A percentile compares a stretch with the other conserved stretches of the same genome.
Conservation (phyloP, 2,329 filamentous ascomycete genomes). For the Claviceps africana region DNA sequence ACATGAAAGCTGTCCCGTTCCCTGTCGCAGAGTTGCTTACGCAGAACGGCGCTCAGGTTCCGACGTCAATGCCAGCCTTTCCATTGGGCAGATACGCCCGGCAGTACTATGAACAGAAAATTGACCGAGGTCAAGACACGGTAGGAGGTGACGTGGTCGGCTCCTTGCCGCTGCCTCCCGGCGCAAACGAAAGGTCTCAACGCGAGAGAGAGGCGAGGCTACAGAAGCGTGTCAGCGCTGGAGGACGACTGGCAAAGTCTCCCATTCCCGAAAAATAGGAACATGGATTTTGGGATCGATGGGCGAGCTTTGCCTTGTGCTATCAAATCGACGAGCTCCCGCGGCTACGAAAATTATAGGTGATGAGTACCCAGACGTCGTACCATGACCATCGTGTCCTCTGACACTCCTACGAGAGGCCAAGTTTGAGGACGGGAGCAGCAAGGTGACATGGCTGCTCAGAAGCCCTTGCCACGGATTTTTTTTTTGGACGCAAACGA, state of each 20-base stretch:
- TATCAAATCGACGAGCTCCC: conserved; percentile 20
- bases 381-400: neutral
- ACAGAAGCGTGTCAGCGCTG: conserved; percentile 68
- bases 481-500: neutral
- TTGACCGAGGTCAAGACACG: conserved; percentile 30
- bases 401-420: neutral
- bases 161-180: conserved; percentile 38
- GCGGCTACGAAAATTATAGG: conserved; percentile 12
- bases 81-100: conserved; percentile 70
- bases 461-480: neutral
- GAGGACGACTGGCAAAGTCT: conserved; percentile 54
- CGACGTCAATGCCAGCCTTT: conserved; percentile 60
- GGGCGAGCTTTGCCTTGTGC: conserved; percentile 24
- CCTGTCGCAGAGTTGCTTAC: conserved; percentile 80
- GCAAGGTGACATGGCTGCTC: neutral
- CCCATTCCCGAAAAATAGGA: conserved; percentile 49
- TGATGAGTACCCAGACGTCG: neutral
- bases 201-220: conserved; percentile 54
- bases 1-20: conserved; percentile 53
- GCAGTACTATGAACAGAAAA: conserved; percentile 72
- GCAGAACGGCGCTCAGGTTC: conserved; percentile 88
- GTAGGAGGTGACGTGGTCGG: conserved; percentile 42
- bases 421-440: neutral
- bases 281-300: conserved; percentile 25
- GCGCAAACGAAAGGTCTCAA: conserved; percentile 34